Evolutionary conservation across 306 rosid species (phyloP), one percentile per base, ranked within the genome.

Genomic region (Sophora flavescens): DNA sequence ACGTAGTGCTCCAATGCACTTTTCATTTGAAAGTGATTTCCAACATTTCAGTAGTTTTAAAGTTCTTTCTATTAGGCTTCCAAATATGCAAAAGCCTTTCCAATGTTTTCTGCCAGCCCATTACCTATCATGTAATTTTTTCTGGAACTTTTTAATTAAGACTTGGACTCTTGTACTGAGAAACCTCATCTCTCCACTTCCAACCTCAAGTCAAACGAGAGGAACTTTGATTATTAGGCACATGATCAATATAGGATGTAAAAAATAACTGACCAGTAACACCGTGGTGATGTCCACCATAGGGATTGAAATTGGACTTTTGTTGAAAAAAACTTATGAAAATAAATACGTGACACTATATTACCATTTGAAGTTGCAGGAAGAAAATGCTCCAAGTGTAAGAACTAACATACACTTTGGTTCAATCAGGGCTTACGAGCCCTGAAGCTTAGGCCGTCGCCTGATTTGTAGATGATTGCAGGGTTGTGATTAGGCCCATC

Each of bases 1-100:
- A 84, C 79, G 18, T 52, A 87, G 90, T 88, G 88, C 89, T 75
- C 80, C 48, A 66, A 63, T 48, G 83, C 84, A 85, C 84, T 84
- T 83, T 22, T 88, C 74, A 48, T 48, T 51, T 32, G 17, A 63
- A 77, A 81, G 79, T 83, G 80, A 69, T 58, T 74, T 83, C 41
- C 65, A 79, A 74, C 79, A 84, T 84, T 54, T 82, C 75, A 44
- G 10, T 62, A 39, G 64, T 79, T 80, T 65, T 42, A 84, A 70
- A 38, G 70, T 79, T 38, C 22, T 52, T 28, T 44, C 60, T 18
- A 32, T 60, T 51, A 70, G 76, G 60, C 7, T 56, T 70, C 63
- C 72, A 76, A 84, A 77, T 86, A 28, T 74, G 78, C 62, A 61
- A 84, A 59, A 75, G 42, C 38, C 53, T 35, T 6, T 71, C 32